These are phyloP conservation scores for Herpetospermum pedunculosum DNA, from an alignment of 306 rosid genomes.

Conservation along the genomic window DNA sequence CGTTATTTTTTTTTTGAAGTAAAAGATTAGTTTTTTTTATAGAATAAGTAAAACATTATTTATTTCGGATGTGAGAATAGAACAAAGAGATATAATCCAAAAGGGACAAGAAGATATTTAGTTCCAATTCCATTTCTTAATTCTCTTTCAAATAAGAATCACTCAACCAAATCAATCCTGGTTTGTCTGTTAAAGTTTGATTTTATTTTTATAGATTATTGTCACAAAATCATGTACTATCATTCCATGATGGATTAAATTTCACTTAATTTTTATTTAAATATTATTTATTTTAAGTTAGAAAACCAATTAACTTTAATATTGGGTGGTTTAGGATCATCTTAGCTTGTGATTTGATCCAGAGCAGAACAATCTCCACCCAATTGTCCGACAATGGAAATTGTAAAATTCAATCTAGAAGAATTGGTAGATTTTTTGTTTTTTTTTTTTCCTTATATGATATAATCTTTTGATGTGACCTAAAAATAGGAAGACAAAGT, in stretches of 20 bases:
- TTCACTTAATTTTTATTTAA: background rate
- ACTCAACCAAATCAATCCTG: slow-evolving; percentile 26
- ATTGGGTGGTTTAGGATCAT: slow-evolving; percentile 4
- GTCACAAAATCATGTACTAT: background rate
- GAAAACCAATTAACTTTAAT: background rate
- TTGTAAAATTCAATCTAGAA: background rate
- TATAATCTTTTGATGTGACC: slow-evolving; percentile 7
- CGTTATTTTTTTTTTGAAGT: background rate
- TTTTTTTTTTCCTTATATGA: background rate
- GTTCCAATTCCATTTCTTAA: slow-evolving; percentile 17
- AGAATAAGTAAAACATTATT: background rate
- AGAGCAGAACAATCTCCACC: slow-evolving; percentile 2
- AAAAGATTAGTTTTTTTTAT: background rate
- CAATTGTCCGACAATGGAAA: background rate
- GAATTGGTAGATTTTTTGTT: background rate
- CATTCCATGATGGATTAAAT: background rate
- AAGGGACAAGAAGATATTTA: slow-evolving; percentile 24
- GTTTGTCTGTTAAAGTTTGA: slow-evolving; percentile 30
- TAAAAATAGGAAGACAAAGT: background rate
- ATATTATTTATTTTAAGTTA: background rate
- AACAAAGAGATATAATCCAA: slow-evolving; percentile 6
- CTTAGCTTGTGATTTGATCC: slow-evolving; percentile 8
- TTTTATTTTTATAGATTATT: slow-evolving; percentile 13
- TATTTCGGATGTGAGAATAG: background rate
- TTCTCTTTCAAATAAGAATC: slow-evolving; percentile 34